These are phyloP conservation scores for Medicago arabica DNA, from an alignment of 306 rosid genomes.

Conservation along the genomic window DNA sequence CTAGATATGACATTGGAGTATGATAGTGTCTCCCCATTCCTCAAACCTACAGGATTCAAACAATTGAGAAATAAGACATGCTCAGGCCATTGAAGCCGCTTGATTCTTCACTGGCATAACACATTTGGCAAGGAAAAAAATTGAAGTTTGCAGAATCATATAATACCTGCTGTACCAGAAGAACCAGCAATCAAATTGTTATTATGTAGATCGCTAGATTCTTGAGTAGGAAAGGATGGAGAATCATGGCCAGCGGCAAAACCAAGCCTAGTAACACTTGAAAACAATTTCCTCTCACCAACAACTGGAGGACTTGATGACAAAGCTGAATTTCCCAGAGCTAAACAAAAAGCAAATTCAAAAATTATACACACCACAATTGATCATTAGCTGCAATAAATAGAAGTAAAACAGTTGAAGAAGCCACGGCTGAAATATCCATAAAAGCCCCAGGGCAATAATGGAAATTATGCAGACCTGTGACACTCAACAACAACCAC, in stretches of 20 bases:
- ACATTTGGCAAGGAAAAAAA: conserved; percentile 21
- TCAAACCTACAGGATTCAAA: conserved; percentile 48
- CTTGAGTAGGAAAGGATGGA: conserved; percentile 76
- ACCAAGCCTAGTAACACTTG: conserved; percentile 87
- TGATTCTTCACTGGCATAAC: conserved; percentile 6
- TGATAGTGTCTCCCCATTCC: conserved; percentile 61
- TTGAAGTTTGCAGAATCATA: conserved; percentile 16
- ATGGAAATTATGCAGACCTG: conserved; percentile 10
- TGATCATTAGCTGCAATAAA: conserved; percentile 16
- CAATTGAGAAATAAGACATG: conserved; percentile 4
- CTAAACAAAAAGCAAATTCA: conserved; percentile 48
- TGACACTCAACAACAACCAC: conserved; percentile 10
- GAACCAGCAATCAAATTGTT: conserved; percentile 43
- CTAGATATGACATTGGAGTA: conserved; percentile 77
- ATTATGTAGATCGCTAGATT: conserved; percentile 45
- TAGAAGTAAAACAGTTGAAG: neutral
- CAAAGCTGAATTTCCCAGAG: conserved; percentile 72
- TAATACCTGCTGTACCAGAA: conserved; percentile 58
- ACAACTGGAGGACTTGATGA: conserved; percentile 79
- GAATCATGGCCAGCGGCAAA: conserved; percentile 97
- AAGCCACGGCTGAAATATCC: conserved; percentile 13
- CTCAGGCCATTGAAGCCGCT: conserved; percentile 5
- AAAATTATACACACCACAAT: conserved; percentile 11
- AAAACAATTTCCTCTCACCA: conserved; percentile 78
- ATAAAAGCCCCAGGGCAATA: conserved; percentile 3